Conservation (phyloP, 139 green algal species). For the Picochlorum sp. region DNA sequence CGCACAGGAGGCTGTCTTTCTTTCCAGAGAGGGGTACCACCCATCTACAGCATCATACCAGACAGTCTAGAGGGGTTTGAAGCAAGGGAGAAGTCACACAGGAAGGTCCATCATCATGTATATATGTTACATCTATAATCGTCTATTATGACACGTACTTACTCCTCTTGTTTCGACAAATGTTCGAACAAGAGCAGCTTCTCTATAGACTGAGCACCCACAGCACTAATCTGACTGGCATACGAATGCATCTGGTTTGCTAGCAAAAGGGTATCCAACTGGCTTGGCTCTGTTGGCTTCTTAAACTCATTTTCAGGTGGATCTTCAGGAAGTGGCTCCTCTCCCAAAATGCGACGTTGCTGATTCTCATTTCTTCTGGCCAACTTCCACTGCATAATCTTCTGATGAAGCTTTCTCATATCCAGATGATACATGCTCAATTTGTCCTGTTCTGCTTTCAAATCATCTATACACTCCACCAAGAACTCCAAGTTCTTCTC, state of each 20-base stretch:
- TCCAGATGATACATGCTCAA: conserved; percentile 45
- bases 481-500: conserved; percentile 85
- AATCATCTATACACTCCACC: conserved; percentile 90
- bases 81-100: no score
- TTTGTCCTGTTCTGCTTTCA: conserved; percentile 55
- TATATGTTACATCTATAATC: no score
- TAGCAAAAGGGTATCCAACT: conserved; percentile 86
- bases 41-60: no score
- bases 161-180: conserved; percentile 21
- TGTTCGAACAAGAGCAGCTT: conserved; percentile 63
- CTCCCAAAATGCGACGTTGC: conserved; percentile 42
- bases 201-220: conserved; percentile 40
- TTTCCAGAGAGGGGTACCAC: no score
- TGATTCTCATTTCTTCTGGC: conserved; percentile 83
- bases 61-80: no score
- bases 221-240: conserved; percentile 50
- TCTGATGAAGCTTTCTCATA: conserved; percentile 37
- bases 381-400: conserved; percentile 33
- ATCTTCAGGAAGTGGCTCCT: conserved; percentile 93
- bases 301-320: conserved; percentile 78
- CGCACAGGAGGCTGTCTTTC: no score
- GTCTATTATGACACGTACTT: no score
- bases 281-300: conserved; percentile 72
- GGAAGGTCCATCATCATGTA: no score
- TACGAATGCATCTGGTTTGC: conserved; percentile 52